These are phyloP conservation scores for Microsporum audouinii DNA, from an alignment of 2,329 filamentous ascomycete genomes.

Conservation along the genomic window DNA sequence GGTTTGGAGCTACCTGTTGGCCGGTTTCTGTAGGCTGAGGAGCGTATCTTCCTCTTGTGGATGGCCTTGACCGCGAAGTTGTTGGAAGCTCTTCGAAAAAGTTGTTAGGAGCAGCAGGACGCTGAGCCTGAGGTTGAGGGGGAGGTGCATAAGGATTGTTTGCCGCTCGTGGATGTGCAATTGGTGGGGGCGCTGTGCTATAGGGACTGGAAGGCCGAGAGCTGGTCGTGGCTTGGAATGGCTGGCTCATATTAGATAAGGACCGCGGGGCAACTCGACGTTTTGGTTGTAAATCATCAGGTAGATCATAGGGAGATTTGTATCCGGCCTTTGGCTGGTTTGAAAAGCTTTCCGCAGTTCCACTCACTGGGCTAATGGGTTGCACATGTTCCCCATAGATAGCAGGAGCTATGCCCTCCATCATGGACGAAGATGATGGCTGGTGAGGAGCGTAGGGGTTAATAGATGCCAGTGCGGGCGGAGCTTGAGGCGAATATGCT, in stretches of 20 bases:
- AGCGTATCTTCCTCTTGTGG: slow-evolving; percentile 33
- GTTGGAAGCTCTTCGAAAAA: slow-evolving; percentile 73
- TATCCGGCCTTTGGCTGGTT: slow-evolving; percentile 89
- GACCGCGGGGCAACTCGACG: slow-evolving; percentile 33
- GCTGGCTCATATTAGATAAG: slow-evolving; percentile 37
- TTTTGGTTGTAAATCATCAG: slow-evolving; percentile 63
- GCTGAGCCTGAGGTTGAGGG: slow-evolving; percentile 6
- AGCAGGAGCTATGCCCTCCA: slow-evolving; percentile 26
- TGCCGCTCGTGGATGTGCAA: slow-evolving; percentile 14
- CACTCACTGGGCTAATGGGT: neutral
- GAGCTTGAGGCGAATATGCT: neutral
- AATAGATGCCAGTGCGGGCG: slow-evolving; percentile 4
- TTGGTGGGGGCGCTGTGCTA: slow-evolving; percentile 1
- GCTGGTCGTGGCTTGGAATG: slow-evolving; percentile 49
- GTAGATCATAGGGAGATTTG: slow-evolving; percentile 86
- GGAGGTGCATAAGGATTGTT: slow-evolving; percentile 11
- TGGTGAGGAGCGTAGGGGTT: slow-evolving; percentile 43
- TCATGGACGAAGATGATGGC: slow-evolving; percentile 38
- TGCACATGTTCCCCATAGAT: slow-evolving; percentile 8
- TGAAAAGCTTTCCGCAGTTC: slow-evolving; percentile 45
- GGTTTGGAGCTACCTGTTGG: slow-evolving; percentile 22
- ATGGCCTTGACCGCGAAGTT: slow-evolving; percentile 49
- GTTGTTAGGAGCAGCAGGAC: slow-evolving; percentile 27
- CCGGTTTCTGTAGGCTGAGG: slow-evolving; percentile 24
- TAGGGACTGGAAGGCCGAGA: slow-evolving; percentile 16